phyloP scores from a whole-genome alignment of 2,329 filamentous ascomycete species.

The Aspergillus persii region DNA sequence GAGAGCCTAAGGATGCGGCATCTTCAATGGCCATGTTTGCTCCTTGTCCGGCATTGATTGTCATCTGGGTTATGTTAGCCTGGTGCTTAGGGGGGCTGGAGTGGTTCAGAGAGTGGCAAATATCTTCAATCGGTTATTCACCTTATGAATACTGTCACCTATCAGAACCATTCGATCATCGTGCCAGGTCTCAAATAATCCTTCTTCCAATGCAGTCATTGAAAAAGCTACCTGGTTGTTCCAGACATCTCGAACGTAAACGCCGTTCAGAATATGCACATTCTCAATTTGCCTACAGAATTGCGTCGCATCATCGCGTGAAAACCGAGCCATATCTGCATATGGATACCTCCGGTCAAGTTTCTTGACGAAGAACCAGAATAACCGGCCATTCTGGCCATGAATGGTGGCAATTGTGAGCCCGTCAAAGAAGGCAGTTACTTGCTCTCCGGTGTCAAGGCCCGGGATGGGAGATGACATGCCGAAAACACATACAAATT shows the following conservation, averaged over 20 bases:
- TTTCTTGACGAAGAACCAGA: constrained; percentile 29
- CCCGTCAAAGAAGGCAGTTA: constrained; percentile 16
- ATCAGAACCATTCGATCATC: constrained; percentile 22
- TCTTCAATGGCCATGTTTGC: constrained; percentile 44
- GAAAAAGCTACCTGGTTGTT: constrained; percentile 11
- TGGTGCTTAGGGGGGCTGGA: too few relatives aligned
- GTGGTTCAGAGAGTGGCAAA: not conserved
- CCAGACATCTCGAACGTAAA: constrained; percentile 26
- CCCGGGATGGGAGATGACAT: constrained; percentile 21
- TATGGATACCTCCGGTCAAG: constrained; percentile 21
- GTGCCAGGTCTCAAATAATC: constrained; percentile 23
- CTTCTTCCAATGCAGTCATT: constrained; percentile 27
- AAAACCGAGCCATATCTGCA: constrained; percentile 22
- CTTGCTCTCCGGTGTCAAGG: constrained; percentile 17
- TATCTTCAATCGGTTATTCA: not conserved
- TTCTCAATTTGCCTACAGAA: constrained; percentile 8
- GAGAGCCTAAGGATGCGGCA: constrained; percentile 36
- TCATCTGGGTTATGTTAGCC: constrained; percentile 24
- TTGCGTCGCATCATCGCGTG: constrained; percentile 18
- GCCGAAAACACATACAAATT: constrained; percentile 33
- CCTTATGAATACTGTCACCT: constrained; percentile 31
- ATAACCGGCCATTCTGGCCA: constrained; percentile 22
- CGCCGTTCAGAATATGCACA: constrained; percentile 14
- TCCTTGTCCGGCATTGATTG: constrained; percentile 39
- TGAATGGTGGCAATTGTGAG: constrained; percentile 18